Percentiles rank a stretch among this genome's conserved stretches.
Conservation (phyloP, 306 rosid species). For the Cucurbita argyrosperma region DNA sequence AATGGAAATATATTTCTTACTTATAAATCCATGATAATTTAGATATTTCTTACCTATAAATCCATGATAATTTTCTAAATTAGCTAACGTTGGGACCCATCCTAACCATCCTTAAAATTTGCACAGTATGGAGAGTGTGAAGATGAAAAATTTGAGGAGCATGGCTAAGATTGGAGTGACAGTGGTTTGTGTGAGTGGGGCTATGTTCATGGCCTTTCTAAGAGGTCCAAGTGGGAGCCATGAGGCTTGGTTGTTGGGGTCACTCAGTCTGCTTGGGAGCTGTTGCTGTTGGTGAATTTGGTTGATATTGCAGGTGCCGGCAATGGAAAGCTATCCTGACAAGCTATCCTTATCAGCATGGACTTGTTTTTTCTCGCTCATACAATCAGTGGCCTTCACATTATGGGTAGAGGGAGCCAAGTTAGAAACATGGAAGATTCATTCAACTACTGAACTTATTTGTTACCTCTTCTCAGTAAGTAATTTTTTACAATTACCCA, state of each 20-base stretch:
- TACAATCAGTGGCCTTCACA: conserved; percentile 24
- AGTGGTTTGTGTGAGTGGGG: conserved; percentile 42
- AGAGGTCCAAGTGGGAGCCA: conserved; percentile 37
- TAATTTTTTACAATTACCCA: not conserved
- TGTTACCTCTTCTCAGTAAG: conserved; percentile 8
- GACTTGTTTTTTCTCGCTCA: conserved; percentile 37
- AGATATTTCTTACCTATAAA: too few relatives aligned
- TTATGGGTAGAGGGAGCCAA: conserved; percentile 16
- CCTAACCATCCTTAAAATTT: not conserved
- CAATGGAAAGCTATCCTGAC: conserved; percentile 27
- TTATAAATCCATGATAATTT: too few relatives aligned
- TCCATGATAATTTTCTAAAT: too few relatives aligned
- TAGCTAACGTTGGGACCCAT: too few relatives aligned
- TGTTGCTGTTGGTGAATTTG: conserved; percentile 13
- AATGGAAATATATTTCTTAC: too few relatives aligned
- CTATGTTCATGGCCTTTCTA: conserved; percentile 44
- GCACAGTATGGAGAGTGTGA: conserved; percentile 45
- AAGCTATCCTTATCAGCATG: conserved; percentile 35
- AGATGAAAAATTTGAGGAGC: conserved; percentile 30
- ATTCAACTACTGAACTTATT: conserved; percentile 13
- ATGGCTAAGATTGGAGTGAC: conserved; percentile 50
- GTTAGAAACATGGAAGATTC: conserved; percentile 24
- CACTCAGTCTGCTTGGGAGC: conserved; percentile 5
- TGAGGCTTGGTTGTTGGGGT: conserved; percentile 8
- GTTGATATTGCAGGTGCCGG: conserved; percentile 32